Evolutionary conservation across 306 rosid species (phyloP), one percentile per base, ranked within the genome.

Genomic region (Casuarina equisetifolia): DNA sequence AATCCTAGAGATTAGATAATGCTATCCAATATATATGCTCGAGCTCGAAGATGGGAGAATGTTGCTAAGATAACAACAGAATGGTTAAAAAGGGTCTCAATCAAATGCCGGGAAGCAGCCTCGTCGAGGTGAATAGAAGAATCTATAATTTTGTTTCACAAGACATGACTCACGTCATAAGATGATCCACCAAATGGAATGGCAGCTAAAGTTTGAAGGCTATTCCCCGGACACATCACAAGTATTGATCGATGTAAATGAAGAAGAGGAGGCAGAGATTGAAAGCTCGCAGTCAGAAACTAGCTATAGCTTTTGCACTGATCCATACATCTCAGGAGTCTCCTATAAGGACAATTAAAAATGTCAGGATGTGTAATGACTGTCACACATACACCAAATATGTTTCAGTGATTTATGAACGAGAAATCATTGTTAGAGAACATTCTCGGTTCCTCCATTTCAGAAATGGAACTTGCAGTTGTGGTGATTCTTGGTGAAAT

Each of bases 131-230:
- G 58, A 80, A 88, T 75, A 89, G 89, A 69, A 74, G 70, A 44
- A 89, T 90, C 1, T 76, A 81, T 88, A 84, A 85, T 88, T 94
- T 94, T 79, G 94, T 90, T 74, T 94, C 98, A 40, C 89, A 87
- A 73, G 98, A 93, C 81, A 90, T 76, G 88, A 85, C 90, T 70
- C 82, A 77, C 72, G 32, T 48, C 79, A 89, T 4, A 86, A 89
- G 63, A 90, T 90, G 96, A 88, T 94, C 82, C 94, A 91, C 88
- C 97, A 94, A 82, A 94, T 94, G 96, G 97, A 94, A 84, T 94
- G 97, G 98, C 97, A 94, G 79, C 62, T 91, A 90, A 90, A 90
- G 79, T 94, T 94, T 16, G 96, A 94, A 82, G 96, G 96, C 75
- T 91, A 94, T 80, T 50, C 45, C 35, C 79, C 96, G 50, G 96